Evolutionary conservation across 31 red algal genomes (phyloP), one percentile per base, ranked within the genome.

Genomic region (Asparagopsis taxiformis): DNA sequence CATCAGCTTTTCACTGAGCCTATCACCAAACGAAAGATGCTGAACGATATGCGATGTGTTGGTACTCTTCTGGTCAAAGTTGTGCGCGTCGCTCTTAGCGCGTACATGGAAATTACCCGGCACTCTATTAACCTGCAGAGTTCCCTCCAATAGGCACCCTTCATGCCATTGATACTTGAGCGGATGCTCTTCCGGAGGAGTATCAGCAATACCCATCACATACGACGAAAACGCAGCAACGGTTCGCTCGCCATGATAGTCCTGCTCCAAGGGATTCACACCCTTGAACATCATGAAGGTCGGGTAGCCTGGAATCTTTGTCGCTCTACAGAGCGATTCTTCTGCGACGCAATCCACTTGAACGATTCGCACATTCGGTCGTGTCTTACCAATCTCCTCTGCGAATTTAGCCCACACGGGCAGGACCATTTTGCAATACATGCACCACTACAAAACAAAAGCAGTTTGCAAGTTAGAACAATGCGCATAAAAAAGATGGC

Each of bases 281-380:
- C 82, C 70, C 51, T 85, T 84, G 82, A 93, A 93, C 90, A 93
- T 83, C 52, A 82, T 75, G 65, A 93, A 81, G 1, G 81, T 81
- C n/a, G 90, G 90, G 58, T 93, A 93, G 49, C 81, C 90, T n/a
- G 78, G 24, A 34, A 93, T 81, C 54, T 84, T 83, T 23, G 79
- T 79, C 3, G 66, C 55, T 13, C 50, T 44, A 34, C 90, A 93
- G 0, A 93, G 29, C 21, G 39, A 23, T 13, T 51, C 56, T 16
- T 83, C 59, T 20, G 32, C 50, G 16, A 77, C 76, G 53, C 90
- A 93, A 79, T 93, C 76, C 8, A 93, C 90, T 33, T 72, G 70
- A 30, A 70, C 79, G 34, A 93, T 31, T 48, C 79, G 79, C 1
- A 93, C 80, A 79, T 77, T 90, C 0, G 78, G 69, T 54, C 75